Evolutionary conservation across 495 filamentous ascomycete genomes (phyloP).

Genomic region (Neurospora tetraspora): DNA sequence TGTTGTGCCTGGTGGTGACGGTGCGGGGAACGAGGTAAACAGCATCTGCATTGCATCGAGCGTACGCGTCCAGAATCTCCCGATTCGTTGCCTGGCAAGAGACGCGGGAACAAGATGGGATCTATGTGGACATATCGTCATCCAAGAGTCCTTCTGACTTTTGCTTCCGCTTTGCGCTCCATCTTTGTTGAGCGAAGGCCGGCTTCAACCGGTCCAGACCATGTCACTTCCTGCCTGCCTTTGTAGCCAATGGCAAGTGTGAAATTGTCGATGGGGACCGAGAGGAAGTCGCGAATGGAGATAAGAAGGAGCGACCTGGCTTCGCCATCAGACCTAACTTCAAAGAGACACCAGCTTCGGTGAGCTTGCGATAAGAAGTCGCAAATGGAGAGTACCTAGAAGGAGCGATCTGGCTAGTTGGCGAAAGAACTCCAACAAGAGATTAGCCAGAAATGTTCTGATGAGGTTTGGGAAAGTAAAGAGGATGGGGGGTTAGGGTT

Average conservation of each 20-base stretch:
- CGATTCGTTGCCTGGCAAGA: neutral
- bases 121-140: neutral
- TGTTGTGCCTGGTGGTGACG: neutral
- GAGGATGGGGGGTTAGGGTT: neutral
- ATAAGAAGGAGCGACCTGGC: neutral
- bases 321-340: neutral
- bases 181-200: neutral
- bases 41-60: slow-evolving; percentile 4
- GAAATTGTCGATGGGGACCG: neutral
- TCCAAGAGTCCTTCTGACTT: neutral
- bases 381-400: neutral
- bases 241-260: neutral
- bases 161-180: neutral
- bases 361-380: no score
- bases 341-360: neutral
- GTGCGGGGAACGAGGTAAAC: slow-evolving; percentile 5
- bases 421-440: neutral
- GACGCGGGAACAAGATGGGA: neutral
- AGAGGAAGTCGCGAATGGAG: neutral
- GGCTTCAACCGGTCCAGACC: neutral
- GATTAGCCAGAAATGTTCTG: neutral
- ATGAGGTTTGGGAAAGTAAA: neutral
- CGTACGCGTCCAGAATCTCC: neutral
- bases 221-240: neutral
- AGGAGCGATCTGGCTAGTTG: no score